Percentiles rank a stretch among this genome's conserved stretches.
These are phyloP conservation scores for Exserohilum turcica DNA, from an alignment of 2,329 filamentous ascomycete genomes.

Conservation along the genomic window DNA sequence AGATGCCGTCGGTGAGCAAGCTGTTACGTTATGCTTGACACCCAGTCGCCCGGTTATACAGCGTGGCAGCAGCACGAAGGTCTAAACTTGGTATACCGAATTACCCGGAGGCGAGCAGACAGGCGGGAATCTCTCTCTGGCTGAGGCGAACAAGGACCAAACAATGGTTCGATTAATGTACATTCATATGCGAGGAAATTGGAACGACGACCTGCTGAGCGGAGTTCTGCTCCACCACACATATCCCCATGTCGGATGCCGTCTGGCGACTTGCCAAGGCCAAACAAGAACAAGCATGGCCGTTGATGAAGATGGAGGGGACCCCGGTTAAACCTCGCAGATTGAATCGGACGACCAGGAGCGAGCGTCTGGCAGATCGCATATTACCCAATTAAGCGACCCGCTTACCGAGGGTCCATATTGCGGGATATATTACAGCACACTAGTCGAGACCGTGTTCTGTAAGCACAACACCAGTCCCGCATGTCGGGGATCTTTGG, in stretches of 20 bases:
- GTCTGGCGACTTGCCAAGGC: slow-evolving; percentile 14
- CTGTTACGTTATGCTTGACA: slow-evolving; percentile 4
- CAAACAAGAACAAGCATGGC: slow-evolving; percentile 15
- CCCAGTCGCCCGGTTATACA: background rate
- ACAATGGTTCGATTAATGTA: slow-evolving; percentile 28
- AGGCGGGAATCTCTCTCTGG: slow-evolving; percentile 11
- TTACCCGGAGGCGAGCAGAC: slow-evolving; percentile 20
- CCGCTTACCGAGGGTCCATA: slow-evolving; percentile 31
- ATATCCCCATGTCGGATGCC: slow-evolving; percentile 8
- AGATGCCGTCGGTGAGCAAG: slow-evolving; percentile 1
- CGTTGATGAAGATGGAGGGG: slow-evolving; percentile 20
- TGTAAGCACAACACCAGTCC: slow-evolving; percentile 39
- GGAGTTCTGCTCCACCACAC: slow-evolving; percentile 14
- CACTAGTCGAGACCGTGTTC: slow-evolving; percentile 42
- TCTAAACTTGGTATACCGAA: slow-evolving; percentile 15
- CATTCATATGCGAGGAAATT: slow-evolving; percentile 26
- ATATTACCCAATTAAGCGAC: slow-evolving; percentile 43
- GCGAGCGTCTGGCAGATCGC: slow-evolving; percentile 24
- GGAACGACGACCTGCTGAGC: slow-evolving; percentile 11
- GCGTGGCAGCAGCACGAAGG: background rate
- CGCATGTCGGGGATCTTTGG: slow-evolving; percentile 25
- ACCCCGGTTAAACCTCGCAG: slow-evolving; percentile 24
- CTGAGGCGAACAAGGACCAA: slow-evolving; percentile 13
- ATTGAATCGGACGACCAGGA: slow-evolving; percentile 28
- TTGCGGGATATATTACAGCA: slow-evolving; percentile 35